These are phyloP conservation scores for Penicillium roqueforti DNA, from an alignment of 495 filamentous ascomycete genomes.

Conservation along the genomic window DNA sequence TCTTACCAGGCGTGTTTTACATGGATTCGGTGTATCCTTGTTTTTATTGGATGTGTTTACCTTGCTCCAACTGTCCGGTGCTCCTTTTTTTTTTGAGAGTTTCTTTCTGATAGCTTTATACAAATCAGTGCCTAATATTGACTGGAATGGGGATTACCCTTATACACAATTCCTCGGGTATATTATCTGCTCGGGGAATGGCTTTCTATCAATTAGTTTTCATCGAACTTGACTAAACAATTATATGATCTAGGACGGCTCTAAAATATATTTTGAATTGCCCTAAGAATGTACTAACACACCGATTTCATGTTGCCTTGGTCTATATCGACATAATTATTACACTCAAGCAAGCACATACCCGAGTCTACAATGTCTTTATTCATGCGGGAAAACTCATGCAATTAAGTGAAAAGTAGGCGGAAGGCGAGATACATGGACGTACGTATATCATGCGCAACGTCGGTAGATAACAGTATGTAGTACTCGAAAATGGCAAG, in stretches of 20 bases:
- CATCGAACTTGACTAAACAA: background rate
- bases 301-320: background rate
- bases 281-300: background rate
- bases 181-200: background rate
- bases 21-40: background rate
- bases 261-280: background rate
- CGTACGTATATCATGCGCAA: background rate
- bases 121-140: background rate
- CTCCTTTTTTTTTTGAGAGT: background rate
- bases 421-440: background rate
- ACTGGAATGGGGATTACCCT: background rate
- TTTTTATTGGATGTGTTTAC: background rate
- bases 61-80: no score
- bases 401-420: background rate
- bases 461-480: background rate
- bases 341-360: background rate
- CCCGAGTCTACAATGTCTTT: background rate
- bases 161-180: background rate
- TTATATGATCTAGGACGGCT: background rate
- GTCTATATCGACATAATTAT: background rate
- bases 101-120: background rate
- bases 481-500: background rate
- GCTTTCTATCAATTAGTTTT: background rate
- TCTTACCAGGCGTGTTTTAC: background rate
- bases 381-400: background rate